phyloP scores from a whole-genome alignment of 2,329 filamentous ascomycete species.

The Botrytis sinoallii region DNA sequence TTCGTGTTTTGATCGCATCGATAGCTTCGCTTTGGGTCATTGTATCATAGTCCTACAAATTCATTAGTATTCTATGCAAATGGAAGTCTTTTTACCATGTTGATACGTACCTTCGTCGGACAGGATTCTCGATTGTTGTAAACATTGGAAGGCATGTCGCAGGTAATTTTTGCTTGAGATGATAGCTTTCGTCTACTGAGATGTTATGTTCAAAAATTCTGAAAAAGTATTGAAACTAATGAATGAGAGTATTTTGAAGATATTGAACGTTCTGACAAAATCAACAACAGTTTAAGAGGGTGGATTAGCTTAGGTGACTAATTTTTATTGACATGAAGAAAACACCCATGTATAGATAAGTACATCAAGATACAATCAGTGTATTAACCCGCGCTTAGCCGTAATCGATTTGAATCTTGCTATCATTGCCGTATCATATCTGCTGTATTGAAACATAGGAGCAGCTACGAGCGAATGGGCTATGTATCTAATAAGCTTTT shows the following conservation, averaged over 20 bases:
- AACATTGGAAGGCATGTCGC: background rate
- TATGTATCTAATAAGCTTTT: background rate
- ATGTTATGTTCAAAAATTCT: fast-evolving
- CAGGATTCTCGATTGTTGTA: background rate
- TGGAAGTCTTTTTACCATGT: background rate
- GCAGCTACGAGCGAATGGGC: background rate
- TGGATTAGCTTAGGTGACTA: background rate
- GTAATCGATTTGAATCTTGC: background rate
- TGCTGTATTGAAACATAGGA: background rate
- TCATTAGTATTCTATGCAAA: background rate
- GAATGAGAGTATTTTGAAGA: background rate
- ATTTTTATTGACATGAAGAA: background rate
- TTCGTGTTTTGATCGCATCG: background rate
- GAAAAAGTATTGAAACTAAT: background rate
- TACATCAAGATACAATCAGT: background rate
- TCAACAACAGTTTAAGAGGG: too few relatives aligned
- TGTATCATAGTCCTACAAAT: background rate
- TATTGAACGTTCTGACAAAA: background rate
- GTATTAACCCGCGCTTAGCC: background rate
- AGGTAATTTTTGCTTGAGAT: background rate
- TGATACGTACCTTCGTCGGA: background rate
- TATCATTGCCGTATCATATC: background rate
- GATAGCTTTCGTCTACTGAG: background rate
- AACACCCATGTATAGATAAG: background rate
- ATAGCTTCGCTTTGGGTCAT: background rate